Conservation (phyloP, 2,329 filamentous ascomycete genomes). For the Clonostachys byssicola region DNA sequence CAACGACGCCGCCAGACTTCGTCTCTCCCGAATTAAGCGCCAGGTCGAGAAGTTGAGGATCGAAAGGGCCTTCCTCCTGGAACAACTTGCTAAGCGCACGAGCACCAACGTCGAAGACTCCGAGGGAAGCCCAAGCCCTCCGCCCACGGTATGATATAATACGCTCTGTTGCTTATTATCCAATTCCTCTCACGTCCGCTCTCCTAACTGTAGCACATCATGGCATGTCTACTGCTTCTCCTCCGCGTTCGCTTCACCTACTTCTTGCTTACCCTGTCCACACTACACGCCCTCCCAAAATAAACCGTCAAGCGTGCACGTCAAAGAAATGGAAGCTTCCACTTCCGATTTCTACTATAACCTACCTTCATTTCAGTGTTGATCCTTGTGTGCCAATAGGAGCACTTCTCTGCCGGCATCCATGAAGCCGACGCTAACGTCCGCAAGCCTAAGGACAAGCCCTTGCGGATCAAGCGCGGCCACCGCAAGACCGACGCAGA, state of each 20-base stretch:
- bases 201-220: too few relatives aligned
- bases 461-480: slow-evolving; percentile 68
- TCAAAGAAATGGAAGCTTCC: too few relatives aligned
- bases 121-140: slow-evolving; percentile 75
- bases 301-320: too few relatives aligned
- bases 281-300: neutral
- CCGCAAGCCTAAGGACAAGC: slow-evolving; percentile 70
- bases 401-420: slow-evolving; percentile 11
- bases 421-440: slow-evolving; percentile 27
- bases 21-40: slow-evolving; percentile 75
- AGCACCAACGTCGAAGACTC: slow-evolving; percentile 74
- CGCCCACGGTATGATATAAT: slow-evolving; percentile 61
- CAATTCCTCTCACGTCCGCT: too few relatives aligned
- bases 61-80: slow-evolving; percentile 71
- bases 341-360: too few relatives aligned
- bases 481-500: slow-evolving; percentile 56
- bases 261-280: neutral
- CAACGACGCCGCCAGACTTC: slow-evolving; percentile 78
- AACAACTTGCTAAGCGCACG: slow-evolving; percentile 70
- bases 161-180: slow-evolving; percentile 4
- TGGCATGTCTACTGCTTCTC: slow-evolving; percentile 2
- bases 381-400: slow-evolving; percentile 26
- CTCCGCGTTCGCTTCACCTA: neutral
- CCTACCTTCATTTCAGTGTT: slow-evolving; percentile 17
- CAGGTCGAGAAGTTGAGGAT: slow-evolving; percentile 90